Conservation (phyloP, 768 basidiomycete species). For the Cystofilobasidium macerans region DNA sequence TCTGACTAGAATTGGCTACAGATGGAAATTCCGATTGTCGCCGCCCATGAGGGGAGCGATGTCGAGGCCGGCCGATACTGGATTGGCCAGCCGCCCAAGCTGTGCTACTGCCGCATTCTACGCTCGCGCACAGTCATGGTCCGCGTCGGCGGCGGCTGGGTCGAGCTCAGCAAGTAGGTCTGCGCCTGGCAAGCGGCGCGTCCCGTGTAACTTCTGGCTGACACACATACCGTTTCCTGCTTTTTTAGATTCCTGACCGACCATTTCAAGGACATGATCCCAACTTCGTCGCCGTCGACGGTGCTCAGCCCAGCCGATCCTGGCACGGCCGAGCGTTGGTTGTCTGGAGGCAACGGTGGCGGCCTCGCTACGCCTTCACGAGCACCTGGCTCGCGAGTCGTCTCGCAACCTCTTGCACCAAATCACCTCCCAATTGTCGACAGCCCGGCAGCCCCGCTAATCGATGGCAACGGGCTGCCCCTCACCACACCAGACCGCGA, state of each 20-base stretch:
- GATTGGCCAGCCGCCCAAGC: conserved; percentile 25
- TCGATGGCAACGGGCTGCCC: not conserved
- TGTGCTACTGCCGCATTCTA: conserved; percentile 25
- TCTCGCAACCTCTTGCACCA: not conserved
- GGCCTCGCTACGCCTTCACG: not conserved
- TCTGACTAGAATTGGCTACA: not conserved
- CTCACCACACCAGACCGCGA: conserved; percentile 1
- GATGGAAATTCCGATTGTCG: conserved; percentile 23
- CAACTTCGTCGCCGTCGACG: not conserved
- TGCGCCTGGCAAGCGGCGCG: no score
- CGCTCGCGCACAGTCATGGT: conserved; percentile 26
- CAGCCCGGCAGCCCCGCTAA: not conserved
- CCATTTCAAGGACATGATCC: conserved; percentile 19
- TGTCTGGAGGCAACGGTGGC: not conserved
- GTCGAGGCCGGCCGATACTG: conserved; percentile 24
- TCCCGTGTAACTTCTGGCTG: not conserved
- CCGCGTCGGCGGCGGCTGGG: conserved; percentile 26
- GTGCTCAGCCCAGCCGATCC: not conserved
- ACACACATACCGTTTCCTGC: not conserved
- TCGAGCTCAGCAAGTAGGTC: conserved; percentile 24
- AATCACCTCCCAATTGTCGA: not conserved
- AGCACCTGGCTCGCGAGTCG: not conserved
- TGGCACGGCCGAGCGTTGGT: not conserved
- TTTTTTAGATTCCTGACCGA: conserved; percentile 12
- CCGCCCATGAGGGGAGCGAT: conserved; percentile 4